Conservation (phyloP, 768 basidiomycete genomes). For the Suillus spraguei region DNA sequence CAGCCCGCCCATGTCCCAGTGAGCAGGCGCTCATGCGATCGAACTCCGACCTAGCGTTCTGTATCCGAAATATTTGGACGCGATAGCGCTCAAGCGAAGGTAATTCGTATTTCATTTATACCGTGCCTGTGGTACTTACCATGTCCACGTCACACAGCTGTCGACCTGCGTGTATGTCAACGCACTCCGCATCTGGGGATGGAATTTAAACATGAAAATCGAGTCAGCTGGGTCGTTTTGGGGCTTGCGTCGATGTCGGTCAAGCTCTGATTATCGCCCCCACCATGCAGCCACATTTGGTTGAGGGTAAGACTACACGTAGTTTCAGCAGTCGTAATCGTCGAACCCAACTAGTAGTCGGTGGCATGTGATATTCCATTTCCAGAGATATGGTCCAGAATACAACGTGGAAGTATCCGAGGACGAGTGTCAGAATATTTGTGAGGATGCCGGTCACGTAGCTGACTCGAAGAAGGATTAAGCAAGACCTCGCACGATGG, state of each 20-base stretch:
- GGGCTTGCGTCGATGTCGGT: neutral
- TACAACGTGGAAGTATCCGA: neutral
- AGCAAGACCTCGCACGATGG: neutral
- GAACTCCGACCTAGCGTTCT: no score
- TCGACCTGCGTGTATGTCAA: neutral
- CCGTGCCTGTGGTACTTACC: neutral
- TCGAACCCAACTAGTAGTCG: neutral
- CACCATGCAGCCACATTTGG: neutral
- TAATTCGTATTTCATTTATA: neutral
- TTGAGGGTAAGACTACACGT: no score
- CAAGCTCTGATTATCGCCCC: neutral
- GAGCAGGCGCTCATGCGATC: neutral
- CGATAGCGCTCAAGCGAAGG: neutral
- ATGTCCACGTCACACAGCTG: neutral
- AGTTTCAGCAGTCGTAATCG: neutral
- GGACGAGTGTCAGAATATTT: neutral
- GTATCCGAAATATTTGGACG: no score
- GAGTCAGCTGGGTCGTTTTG: neutral
- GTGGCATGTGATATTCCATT: neutral
- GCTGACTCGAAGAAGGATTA: neutral
- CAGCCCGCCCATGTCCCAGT: no score
- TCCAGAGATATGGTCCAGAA: neutral
- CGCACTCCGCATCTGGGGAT: neutral
- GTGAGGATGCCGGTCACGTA: neutral
- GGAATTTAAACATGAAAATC: no score